Base-by-base conservation (phyloP, 345 rosid species). In the Theobroma cacao region DNA sequence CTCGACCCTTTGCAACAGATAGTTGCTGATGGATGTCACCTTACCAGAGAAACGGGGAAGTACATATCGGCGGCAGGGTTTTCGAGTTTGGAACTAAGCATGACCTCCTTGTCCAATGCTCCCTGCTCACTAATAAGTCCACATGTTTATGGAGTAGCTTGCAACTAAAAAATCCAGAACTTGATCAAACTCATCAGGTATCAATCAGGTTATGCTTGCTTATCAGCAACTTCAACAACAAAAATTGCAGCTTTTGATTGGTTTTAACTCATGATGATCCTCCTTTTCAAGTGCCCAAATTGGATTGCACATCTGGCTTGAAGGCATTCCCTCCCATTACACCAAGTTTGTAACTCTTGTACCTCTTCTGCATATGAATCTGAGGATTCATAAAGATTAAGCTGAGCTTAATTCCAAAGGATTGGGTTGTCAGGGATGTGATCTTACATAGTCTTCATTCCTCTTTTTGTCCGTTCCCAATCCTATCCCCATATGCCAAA, bases 1-100 rank as follows among this genome's bases (percentile, higher is more conserved):
- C 81, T 93, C 24, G 87, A 95, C 69, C 97, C 98, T 47, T 82
- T 95, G 84, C 98, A 93, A 73, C 91, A 87, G 83, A 75, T 81
- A 9, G 83, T 92, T 58, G 72, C 88, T 0, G 97, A 92, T 28
- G 97, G 98, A 24, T 95, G 98, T 74, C 98, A 91, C 81, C 84
- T 95, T 24, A 89, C 91, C 7, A 88, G 97, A 55, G 83, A 87
- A 75, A 91, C 93, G 0, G 95, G 90, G 50, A 88, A 88, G 36
- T 55, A 83, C 34, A 95, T 93, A 79, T 71, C 67, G 4, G 81
- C 79, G 66, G 93, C 98, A 10, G 87, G 88, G 59, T 95, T 95
- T 84, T 86, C 94, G 1, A 60, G 58, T 52, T 76, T 88, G n/a
- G 91, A 91, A 55, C 78, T 93, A 30, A 82, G 55, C 77, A 82